Conservation (phyloP, 768 basidiomycete species). For the Aureoboletus auriporus region DNA sequence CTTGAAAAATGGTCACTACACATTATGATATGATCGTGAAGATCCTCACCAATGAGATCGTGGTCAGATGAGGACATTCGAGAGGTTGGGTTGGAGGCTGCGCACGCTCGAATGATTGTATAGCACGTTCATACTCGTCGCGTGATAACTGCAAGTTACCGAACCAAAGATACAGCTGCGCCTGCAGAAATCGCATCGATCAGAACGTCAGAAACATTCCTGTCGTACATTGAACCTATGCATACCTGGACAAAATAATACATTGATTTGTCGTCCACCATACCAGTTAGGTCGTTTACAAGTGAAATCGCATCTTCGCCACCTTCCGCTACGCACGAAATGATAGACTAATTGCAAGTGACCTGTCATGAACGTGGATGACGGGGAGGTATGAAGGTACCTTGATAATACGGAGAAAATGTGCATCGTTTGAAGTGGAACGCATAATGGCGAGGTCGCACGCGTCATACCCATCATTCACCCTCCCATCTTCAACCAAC, state of each 20-base stretch:
- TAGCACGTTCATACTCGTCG: conserved; percentile 3
- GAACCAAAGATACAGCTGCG: conserved; percentile 1
- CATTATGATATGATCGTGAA: not conserved
- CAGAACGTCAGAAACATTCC: not conserved
- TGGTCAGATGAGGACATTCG: conserved; percentile 1
- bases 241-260: conserved; percentile 3
- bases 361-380: not conserved
- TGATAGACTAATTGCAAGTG: not conserved
- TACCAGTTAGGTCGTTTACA: not conserved
- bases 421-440: not conserved
- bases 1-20: not conserved
- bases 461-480: not conserved
- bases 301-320: conserved; percentile 1
- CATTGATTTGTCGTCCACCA: not conserved
- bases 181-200: not conserved
- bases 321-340: conserved; percentile 1
- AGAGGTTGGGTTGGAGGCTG: not conserved
- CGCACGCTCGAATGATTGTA: conserved; percentile 1
- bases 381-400: not conserved
- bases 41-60: conserved; percentile 4
- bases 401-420: conserved; percentile 7
- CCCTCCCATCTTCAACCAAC: conserved; percentile 1
- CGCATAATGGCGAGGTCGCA: conserved; percentile 5
- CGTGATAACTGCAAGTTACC: not conserved
- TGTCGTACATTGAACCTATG: not conserved